These are phyloP conservation scores for Fusarium sp. DNA, from an alignment of 2,329 filamentous ascomycete species.

Conservation along the genomic window DNA sequence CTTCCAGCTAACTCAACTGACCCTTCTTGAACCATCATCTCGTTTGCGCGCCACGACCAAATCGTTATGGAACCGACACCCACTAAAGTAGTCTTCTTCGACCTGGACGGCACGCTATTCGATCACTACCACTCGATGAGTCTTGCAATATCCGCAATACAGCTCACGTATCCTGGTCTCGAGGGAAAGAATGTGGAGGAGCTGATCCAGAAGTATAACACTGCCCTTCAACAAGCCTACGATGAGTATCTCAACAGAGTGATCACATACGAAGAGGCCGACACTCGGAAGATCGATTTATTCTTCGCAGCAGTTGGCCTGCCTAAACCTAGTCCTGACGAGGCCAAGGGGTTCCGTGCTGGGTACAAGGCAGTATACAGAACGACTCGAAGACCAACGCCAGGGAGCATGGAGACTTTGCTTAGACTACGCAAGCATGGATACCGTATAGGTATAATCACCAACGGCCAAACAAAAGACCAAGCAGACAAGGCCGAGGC, in stretches of 20 bases:
- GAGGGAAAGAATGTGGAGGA: neutral
- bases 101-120: conserved; percentile 18
- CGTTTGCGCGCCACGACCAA: neutral
- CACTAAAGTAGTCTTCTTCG: conserved; percentile 7
- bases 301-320: neutral
- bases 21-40: neutral
- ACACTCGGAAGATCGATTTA: neutral
- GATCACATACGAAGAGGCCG: neutral
- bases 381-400: neutral
- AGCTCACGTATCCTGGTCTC: neutral
- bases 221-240: conserved; percentile 3
- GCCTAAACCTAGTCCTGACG: neutral
- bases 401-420: neutral
- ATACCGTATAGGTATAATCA: conserved; percentile 1
- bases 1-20: neutral
- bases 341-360: neutral
- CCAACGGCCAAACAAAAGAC: neutral
- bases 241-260: neutral
- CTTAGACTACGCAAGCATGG: neutral
- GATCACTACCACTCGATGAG: neutral
- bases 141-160: neutral
- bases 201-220: neutral
- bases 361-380: conserved; percentile 9
- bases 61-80: neutral
- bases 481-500: conserved; percentile 4